A percentile compares a stretch with the other conserved stretches of the same genome.
Evolutionary conservation across 2,329 filamentous ascomycete species (phyloP).

Genomic region (Aspergillus amoenus): DNA sequence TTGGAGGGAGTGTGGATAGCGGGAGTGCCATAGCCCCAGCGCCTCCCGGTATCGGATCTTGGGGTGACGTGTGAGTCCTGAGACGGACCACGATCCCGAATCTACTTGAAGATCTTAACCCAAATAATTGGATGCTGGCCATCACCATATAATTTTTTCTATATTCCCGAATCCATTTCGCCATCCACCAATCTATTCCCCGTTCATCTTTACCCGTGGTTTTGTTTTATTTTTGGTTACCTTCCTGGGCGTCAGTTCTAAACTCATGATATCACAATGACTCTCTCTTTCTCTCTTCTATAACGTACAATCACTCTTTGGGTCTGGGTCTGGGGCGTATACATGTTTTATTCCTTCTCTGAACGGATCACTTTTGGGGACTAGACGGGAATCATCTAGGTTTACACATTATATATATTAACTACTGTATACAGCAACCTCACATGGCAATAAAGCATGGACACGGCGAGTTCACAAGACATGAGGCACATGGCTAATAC

Average conservation of each 20-base stretch:
- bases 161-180: neutral
- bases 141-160: conserved; percentile 2
- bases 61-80: conserved; percentile 59
- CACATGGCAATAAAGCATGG: neutral
- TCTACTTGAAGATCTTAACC: neutral
- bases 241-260: neutral
- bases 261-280: neutral
- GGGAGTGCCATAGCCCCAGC: conserved; percentile 69
- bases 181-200: neutral
- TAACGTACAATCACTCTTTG: neutral
- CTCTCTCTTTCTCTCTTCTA: neutral
- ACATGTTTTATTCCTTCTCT: neutral
- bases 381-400: neutral
- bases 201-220: neutral
- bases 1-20: conserved; percentile 76
- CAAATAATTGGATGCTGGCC: conserved; percentile 16
- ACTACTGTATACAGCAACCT: neutral
- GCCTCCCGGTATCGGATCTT: conserved; percentile 70
- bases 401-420: neutral
- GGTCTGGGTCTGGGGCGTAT: neutral
- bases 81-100: neutral
- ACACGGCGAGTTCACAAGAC: neutral
- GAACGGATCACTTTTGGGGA: neutral
- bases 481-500: neutral
- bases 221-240: neutral